Conservation (phyloP, 768 basidiomycete genomes). For the Amanita jacksonii region DNA sequence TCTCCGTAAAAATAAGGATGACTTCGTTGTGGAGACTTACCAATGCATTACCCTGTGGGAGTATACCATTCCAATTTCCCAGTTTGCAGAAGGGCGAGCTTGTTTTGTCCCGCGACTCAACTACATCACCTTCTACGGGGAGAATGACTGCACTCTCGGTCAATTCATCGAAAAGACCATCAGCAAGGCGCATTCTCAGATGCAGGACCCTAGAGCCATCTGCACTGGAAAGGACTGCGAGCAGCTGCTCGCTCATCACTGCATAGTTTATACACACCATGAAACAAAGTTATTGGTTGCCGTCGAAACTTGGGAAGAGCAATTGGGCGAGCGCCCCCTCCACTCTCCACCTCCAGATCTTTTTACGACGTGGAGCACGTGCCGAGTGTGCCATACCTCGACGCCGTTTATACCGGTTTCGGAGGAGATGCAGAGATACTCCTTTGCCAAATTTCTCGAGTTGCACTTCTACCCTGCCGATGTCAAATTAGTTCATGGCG, state of each 20-base stretch:
- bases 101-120: constrained; percentile 69
- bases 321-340: constrained; percentile 49
- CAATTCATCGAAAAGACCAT: constrained; percentile 85
- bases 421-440: constrained; percentile 88
- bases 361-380: constrained; percentile 89
- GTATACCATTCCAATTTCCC: constrained; percentile 67
- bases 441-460: constrained; percentile 94
- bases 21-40: constrained; percentile 87
- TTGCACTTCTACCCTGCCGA: constrained; percentile 92
- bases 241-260: constrained; percentile 73
- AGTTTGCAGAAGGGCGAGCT: constrained; percentile 56
- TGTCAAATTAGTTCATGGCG: constrained; percentile 75
- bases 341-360: constrained; percentile 56
- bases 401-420: constrained; percentile 87
- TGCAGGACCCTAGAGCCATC: constrained; percentile 62
- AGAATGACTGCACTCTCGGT: constrained; percentile 87
- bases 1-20: constrained; percentile 72
- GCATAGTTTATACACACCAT: constrained; percentile 87
- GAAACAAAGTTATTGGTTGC: constrained; percentile 74
- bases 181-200: constrained; percentile 55
- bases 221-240: constrained; percentile 83
- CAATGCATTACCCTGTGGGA: constrained; percentile 80
- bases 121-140: constrained; percentile 83
- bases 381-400: constrained; percentile 65
- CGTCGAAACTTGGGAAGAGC: constrained; percentile 82